A percentile compares a stretch with the other conserved stretches of the same genome.
Evolutionary conservation across 495 filamentous ascomycete species (phyloP).

Genomic region (Lichina pygmaea): DNA sequence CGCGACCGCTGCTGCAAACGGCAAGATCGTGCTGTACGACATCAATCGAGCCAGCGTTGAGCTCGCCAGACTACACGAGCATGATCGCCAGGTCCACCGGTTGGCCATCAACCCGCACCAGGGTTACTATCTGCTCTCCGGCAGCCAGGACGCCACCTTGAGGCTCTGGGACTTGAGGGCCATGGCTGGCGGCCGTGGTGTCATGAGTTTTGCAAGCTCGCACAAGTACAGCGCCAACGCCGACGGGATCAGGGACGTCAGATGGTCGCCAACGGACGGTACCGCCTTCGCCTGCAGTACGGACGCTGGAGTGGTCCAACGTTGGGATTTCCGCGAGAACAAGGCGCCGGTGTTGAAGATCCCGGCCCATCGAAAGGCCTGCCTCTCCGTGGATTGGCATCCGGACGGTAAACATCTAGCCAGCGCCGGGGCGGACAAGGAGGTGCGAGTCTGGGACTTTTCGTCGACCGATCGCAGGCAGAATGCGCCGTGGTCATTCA

Average conservation of each 20-base stretch:
- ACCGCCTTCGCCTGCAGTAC: conserved; percentile 73
- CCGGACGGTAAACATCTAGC: conserved; percentile 76
- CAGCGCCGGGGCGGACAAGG: conserved; percentile 59
- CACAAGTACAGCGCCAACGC: conserved; percentile 31
- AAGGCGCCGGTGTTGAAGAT: conserved; percentile 40
- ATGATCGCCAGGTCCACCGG: conserved; percentile 73
- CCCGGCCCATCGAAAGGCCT: conserved; percentile 58
- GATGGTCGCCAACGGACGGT: conserved; percentile 70
- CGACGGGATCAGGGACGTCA: conserved; percentile 63
- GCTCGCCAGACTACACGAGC: conserved; percentile 54
- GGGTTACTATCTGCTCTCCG: conserved; percentile 54
- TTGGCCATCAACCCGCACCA: conserved; percentile 72
- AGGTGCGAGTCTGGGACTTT: conserved; percentile 82
- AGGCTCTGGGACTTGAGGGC: conserved; percentile 52
- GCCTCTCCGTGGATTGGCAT: conserved; percentile 78
- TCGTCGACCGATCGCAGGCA: conserved; percentile 54
- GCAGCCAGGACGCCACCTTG: conserved; percentile 76
- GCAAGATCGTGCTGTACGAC: conserved; percentile 73
- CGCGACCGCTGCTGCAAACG: conserved; percentile 63
- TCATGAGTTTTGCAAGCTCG: conserved; percentile 26
- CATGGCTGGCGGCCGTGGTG: conserved; percentile 18
- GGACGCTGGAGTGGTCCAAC: conserved; percentile 52
- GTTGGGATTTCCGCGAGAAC: conserved; percentile 38
- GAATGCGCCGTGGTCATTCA: conserved; percentile 36
- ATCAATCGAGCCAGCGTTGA: conserved; percentile 47